Evolutionary conservation across 2,329 filamentous ascomycete species (phyloP), one percentile per base, ranked within the genome.

Genomic region (Beauveria caledonica): DNA sequence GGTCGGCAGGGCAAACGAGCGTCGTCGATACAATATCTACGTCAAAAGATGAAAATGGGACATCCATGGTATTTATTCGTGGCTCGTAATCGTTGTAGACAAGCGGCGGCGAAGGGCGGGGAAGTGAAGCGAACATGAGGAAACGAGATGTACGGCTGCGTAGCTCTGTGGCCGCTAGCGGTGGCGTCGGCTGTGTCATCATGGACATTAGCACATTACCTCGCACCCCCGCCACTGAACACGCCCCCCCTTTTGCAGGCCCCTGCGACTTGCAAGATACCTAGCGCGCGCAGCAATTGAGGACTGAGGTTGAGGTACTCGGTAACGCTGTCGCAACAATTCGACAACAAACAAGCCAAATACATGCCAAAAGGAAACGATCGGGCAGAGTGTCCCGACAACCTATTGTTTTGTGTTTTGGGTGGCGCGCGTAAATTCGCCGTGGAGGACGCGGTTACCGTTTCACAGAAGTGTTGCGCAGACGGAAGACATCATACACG

Each of bases 181-280:
- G 53, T 58, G 54, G 44, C 54, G 45, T 27, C 33, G 45, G 45
- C 55, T 58, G 56, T 58, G 56, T 58, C 56, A 58, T 58, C 55
- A 58, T 42, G 55, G 55, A 42, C 36, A 50, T 42, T 39, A 42
- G 42, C 21, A 49, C 55, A 44, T 44, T 58, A 25, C 33, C 23
- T 58, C 10, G 21, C 46, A 58, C 56, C 46, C 46, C 54, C 21
- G 19, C 29, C 21, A 49, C 25, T 45, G 29, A 33, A 58, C 44
- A 58, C 56, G 25, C 56, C 45, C 56, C 51, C 56, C 56, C n/a
- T 50, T 25, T 51, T 19, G 15, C 13, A 19, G 25, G 13, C 55
- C 55, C 56, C 45, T 58, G 56, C 46, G 51, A 58, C 56, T 36
- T 58, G 56, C 36, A 58, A 58, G 46, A n/a, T 58, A n/a, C n/a